Percentiles rank a stretch among this genome's conserved stretches.
These are phyloP conservation scores for Pelargonium australe DNA, from an alignment of 441 rosid species.

Conservation along the genomic window DNA sequence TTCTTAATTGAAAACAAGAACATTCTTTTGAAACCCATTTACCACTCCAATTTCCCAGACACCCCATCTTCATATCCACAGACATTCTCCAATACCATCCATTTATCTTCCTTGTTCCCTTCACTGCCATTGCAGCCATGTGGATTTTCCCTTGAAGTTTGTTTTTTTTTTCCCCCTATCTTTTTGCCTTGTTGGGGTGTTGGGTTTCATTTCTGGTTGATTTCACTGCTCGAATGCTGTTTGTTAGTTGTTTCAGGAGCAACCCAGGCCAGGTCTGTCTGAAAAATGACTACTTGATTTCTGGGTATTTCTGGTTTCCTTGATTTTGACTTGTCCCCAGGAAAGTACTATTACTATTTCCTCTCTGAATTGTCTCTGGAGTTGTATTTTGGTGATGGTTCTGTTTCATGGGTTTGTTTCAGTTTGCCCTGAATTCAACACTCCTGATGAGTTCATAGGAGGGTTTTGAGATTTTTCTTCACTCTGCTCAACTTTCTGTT, in stretches of 20 bases:
- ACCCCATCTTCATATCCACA: neutral
- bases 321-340: neutral
- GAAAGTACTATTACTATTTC: neutral
- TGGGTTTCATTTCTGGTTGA: constrained; percentile 11
- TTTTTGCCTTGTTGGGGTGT: neutral
- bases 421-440: constrained; percentile 17
- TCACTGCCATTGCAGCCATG: neutral
- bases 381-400: constrained; percentile 15
- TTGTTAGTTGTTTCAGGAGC: too few species aligned
- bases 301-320: too few species aligned
- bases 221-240: neutral
- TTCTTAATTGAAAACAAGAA: neutral
- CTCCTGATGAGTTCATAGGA: constrained; percentile 20
- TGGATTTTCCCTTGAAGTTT: too few species aligned
- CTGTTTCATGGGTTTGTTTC: constrained; percentile 23
- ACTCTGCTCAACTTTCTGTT: neutral
- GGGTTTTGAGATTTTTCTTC: neutral
- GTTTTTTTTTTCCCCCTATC: too few species aligned
- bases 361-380: neutral
- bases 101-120: neutral
- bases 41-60: constrained; percentile 4
- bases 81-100: too few species aligned
- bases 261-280: too few species aligned
- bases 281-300: too few species aligned
- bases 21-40: neutral